These are phyloP conservation scores for Pseudogymnoascus sp. DNA, from an alignment of 2,329 filamentous ascomycete genomes.

Conservation along the genomic window DNA sequence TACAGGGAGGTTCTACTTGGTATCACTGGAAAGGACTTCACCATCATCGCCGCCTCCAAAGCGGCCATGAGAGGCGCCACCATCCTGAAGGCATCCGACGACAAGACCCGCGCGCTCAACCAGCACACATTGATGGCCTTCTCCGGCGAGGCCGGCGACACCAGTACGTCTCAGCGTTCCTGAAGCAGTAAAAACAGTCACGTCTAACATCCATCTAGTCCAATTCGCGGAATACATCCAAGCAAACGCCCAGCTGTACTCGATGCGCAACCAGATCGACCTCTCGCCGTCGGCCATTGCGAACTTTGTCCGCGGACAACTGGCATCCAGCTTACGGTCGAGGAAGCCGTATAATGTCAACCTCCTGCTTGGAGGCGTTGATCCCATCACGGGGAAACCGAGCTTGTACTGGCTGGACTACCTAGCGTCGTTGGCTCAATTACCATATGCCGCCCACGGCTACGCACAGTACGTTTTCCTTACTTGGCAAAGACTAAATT, in stretches of 20 bases:
- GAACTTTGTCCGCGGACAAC: conserved; percentile 87
- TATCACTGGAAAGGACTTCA: conserved; percentile 98
- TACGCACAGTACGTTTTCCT: conserved; percentile 89
- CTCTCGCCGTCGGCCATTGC: conserved; percentile 83
- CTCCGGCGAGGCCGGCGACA: conserved; percentile 93
- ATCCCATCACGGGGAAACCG: conserved; percentile 84
- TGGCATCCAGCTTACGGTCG: conserved; percentile 82
- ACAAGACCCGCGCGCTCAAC: conserved; percentile 92
- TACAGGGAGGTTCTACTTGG: conserved; percentile 92
- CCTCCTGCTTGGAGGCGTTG: conserved; percentile 85
- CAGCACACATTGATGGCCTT: conserved; percentile 92
- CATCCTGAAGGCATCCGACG: conserved; percentile 87
- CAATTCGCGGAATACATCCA: conserved; percentile 99
- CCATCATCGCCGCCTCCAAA: conserved; percentile 94
- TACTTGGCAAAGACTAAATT: too few species aligned
- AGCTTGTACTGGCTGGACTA: conserved; percentile 97
- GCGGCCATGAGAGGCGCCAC: conserved; percentile 96
- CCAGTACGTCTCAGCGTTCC: conserved; percentile 46
- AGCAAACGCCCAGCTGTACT: conserved; percentile 96
- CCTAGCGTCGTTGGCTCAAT: conserved; percentile 74
- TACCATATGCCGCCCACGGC: conserved; percentile 94
- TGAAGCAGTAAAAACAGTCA: not conserved
- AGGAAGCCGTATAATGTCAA: conserved; percentile 96
- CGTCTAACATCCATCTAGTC: conserved; percentile 43
- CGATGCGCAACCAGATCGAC: conserved; percentile 93